Evolutionary conservation across 768 basidiomycete species (phyloP).

Genomic region (Cystofilobasidium macerans): DNA sequence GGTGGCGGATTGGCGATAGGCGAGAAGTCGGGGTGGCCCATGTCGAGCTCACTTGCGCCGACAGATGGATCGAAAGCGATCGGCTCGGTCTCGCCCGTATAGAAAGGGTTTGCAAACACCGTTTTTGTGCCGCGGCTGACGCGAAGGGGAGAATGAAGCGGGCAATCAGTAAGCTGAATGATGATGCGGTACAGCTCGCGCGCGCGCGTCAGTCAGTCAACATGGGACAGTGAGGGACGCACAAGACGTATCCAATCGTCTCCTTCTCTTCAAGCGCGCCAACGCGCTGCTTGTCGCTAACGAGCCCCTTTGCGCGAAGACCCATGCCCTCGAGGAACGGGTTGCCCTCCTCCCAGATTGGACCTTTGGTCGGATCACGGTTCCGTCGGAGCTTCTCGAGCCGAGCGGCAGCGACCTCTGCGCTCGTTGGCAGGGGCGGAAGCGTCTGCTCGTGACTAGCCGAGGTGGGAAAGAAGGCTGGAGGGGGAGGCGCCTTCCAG

Average conservation of each 20-base stretch:
- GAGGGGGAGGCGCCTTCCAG: background rate
- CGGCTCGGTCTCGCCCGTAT: background rate
- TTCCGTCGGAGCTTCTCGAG: background rate
- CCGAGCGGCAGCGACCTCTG: background rate
- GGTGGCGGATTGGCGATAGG: slow-evolving; percentile 12
- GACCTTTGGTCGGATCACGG: slow-evolving; percentile 1
- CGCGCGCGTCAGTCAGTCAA: background rate
- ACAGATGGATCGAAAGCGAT: too few relatives aligned
- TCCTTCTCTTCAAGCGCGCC: slow-evolving; percentile 18
- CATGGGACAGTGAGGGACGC: background rate
- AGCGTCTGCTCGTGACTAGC: background rate
- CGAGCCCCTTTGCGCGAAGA: slow-evolving; percentile 5
- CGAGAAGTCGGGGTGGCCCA: slow-evolving; percentile 3
- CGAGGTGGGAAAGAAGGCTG: background rate
- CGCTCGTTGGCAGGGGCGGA: background rate
- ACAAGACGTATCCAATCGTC: slow-evolving; percentile 18
- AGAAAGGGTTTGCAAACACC: slow-evolving; percentile 17
- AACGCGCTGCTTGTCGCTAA: slow-evolving; percentile 3
- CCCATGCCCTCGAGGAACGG: slow-evolving; percentile 19
- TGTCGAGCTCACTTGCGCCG: slow-evolving; percentile 2
- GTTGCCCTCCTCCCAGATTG: slow-evolving; percentile 12
- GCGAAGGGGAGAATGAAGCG: too few relatives aligned
- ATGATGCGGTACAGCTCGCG: background rate
- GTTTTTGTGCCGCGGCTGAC: slow-evolving; percentile 16
- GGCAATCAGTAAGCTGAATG: too few relatives aligned